A percentile compares a stretch with the other conserved stretches of the same genome.
These are phyloP conservation scores for Gracilaria gracilis DNA, from an alignment of 23 red algal species.

Conservation along the genomic window DNA sequence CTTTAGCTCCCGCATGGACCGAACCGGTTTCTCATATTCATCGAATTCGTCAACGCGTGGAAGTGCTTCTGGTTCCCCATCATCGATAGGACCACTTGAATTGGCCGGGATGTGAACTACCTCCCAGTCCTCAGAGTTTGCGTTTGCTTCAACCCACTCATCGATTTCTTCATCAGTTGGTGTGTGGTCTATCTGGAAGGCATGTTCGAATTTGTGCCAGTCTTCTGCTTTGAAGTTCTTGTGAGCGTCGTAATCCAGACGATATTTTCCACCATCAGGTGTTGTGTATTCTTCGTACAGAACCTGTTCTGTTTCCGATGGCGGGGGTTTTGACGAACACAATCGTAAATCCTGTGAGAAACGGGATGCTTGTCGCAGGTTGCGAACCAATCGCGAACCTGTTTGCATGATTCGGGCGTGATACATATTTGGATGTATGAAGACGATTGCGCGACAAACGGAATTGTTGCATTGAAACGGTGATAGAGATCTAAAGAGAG, in stretches of 20 bases:
- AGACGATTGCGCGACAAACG: too few relatives aligned
- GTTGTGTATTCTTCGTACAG: slow-evolving; percentile 27
- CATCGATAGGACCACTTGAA: background rate
- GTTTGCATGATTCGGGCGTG: background rate
- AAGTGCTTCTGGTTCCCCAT: background rate
- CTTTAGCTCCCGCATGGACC: background rate
- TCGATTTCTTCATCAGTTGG: slow-evolving; percentile 25
- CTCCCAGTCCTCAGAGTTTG: background rate
- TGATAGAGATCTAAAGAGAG: too few relatives aligned
- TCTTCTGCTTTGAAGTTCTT: background rate
- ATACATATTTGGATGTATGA: background rate
- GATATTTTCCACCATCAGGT: background rate
- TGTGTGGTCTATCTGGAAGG: background rate
- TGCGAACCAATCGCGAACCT: background rate
- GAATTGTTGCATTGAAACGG: too few relatives aligned
- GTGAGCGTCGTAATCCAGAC: background rate
- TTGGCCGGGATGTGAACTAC: background rate
- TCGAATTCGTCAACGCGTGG: background rate
- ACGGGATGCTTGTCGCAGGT: background rate
- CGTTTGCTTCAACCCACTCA: background rate
- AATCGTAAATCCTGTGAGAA: background rate
- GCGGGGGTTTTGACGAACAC: background rate
- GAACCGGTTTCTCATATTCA: slow-evolving; percentile 19
- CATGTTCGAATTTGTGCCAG: background rate
- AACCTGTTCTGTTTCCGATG: background rate